Evolutionary conservation across 2,329 filamentous ascomycete genomes (phyloP), one percentile per base, ranked within the genome.

Genomic region (Hypomyces perniciosus): DNA sequence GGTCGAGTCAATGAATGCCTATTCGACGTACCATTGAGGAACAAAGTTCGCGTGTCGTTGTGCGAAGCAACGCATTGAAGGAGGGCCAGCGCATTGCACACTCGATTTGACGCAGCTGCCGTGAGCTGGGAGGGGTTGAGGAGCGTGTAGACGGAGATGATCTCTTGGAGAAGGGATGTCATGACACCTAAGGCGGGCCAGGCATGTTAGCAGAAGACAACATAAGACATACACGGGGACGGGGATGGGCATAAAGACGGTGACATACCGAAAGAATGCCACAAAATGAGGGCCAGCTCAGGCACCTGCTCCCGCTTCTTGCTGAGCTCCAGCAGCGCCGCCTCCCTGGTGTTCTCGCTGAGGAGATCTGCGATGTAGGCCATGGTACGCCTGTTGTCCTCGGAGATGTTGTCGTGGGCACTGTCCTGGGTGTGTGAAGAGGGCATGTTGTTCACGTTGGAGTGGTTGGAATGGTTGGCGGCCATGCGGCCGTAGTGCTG

Each of bases 231-330:
- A 39, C 52, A 44, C 42, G 34, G 30, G 46, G n/a, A 10, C 27
- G 40, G n/a, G n/a, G 29, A 4, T 20, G 13, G 20, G 4, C 8
- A n/a, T 9, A 29, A 42, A 12, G 6, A 35, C 8, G 26, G 1
- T 10, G 4, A 70, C 83, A 57, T 81, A 95, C 92, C 93, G 65
- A 96, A 97, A 4, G 92, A 97, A 70, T 99, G 93, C 93, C 93
- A 99, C 55, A 99, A 77, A 55, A 99, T 96, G 62, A 99, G 76
- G 43, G 93, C 93, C 53, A 99, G 77, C 73, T 99, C 93, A 1
- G 93, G 92, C 12, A 99, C 93, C 71, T 97, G 93, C 72, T 99
- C 93, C 51, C 93, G 79, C 80, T 99, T 99, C 78, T 99, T 99
- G 74, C 92, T 97, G 46, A 99, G 79, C 70, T 99, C 93, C 64